Percentiles rank a stretch among this genome's conserved stretches.
Conservation (phyloP, 306 rosid genomes). For the Glycine soja region DNA sequence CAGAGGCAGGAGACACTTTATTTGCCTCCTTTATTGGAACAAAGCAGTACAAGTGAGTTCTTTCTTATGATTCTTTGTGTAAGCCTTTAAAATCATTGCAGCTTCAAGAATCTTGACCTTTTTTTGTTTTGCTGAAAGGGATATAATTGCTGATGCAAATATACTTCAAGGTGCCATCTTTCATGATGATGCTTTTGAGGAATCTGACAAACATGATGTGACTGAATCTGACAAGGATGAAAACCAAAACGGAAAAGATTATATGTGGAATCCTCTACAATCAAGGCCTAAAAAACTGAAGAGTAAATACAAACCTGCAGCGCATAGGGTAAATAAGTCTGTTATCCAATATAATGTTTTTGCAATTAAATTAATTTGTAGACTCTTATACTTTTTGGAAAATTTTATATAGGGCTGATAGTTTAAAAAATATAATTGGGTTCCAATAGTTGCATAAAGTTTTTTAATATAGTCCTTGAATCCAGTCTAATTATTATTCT, state of each 20-base stretch:
- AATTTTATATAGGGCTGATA: constrained; percentile 9
- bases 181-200: constrained; percentile 82
- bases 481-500: neutral
- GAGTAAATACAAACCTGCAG: constrained; percentile 82
- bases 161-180: constrained; percentile 98
- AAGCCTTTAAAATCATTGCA: constrained; percentile 32
- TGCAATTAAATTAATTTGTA: constrained; percentile 17
- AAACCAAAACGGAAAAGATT: constrained; percentile 68
- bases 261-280: constrained; percentile 73
- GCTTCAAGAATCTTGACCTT: constrained; percentile 42
- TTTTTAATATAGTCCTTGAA: constrained; percentile 25
- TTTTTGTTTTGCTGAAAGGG: constrained; percentile 67
- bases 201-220: constrained; percentile 50
- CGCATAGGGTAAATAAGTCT: constrained; percentile 73
- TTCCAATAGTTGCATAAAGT: neutral
- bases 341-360: neutral
- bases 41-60: constrained; percentile 90
- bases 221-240: constrained; percentile 57
- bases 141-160: constrained; percentile 90
- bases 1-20: constrained; percentile 96
- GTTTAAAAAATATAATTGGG: neutral
- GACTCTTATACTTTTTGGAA: neutral
- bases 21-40: constrained; percentile 98
- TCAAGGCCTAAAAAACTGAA: constrained; percentile 71
- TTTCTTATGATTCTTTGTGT: constrained; percentile 21